Evolutionary conservation across 2,329 filamentous ascomycete species (phyloP).

Genomic region (Penicillium olsonii): DNA sequence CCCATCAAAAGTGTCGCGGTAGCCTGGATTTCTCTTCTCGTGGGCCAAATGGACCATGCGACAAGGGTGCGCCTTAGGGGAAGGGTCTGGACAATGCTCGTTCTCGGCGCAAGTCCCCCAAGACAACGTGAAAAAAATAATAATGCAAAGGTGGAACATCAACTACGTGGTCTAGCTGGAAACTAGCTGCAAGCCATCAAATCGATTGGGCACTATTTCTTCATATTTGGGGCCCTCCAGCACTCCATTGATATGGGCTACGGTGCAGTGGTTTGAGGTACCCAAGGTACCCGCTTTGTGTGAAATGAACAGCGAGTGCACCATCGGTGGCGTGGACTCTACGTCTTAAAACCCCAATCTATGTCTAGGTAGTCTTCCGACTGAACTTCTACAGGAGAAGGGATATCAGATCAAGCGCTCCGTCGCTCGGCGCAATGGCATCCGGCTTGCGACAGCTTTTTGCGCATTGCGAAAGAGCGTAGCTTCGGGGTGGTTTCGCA

Average conservation of each 20-base stretch:
- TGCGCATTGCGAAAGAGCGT: constrained; percentile 26
- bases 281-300: constrained; percentile 4
- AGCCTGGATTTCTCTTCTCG: not conserved
- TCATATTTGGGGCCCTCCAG: constrained; percentile 2
- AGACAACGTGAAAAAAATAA: not conserved
- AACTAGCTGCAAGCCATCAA: constrained; percentile 9
- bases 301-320: not conserved
- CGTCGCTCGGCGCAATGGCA: constrained; percentile 26
- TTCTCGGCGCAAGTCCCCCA: not conserved
- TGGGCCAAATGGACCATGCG: constrained; percentile 17
- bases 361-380: constrained; percentile 3
- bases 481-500: not conserved
- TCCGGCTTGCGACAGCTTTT: constrained; percentile 26
- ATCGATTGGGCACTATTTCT: constrained; percentile 11
- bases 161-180: constrained; percentile 11
- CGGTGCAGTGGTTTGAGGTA: constrained; percentile 1
- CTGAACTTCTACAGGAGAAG: not conserved
- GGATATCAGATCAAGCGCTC: constrained; percentile 17
- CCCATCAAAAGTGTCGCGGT: constrained; percentile 16
- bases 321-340: not conserved
- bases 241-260: not conserved
- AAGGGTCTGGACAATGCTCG: constrained; percentile 3
- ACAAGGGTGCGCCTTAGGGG: constrained; percentile 14
- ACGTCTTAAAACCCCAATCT: not conserved
- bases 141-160: constrained; percentile 3